phyloP scores from a whole-genome alignment of 805 yeast genomes.

The Wickerhamiella domercqiae region DNA sequence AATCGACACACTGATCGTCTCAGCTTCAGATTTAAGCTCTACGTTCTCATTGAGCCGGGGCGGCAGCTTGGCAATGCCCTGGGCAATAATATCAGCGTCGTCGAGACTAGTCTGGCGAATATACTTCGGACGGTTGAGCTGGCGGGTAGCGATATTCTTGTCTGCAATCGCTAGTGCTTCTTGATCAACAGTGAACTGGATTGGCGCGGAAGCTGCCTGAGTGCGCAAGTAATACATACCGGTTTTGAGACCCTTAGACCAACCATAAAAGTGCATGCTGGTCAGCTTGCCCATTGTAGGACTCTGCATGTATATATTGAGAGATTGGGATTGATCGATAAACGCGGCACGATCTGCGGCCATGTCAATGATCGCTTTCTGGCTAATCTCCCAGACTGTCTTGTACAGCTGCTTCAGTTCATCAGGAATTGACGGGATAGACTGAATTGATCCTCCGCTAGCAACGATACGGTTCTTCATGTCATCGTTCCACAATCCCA shows the following conservation, averaged over 20 bases:
- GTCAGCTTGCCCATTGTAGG: conserved; percentile 96
- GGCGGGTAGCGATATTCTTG: conserved; percentile 8
- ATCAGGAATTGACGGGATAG: conserved; percentile 55
- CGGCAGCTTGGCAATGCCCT: conserved; percentile 8
- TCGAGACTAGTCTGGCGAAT: conserved; percentile 9
- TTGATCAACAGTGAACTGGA: conserved; percentile 69
- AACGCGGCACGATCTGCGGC: conserved; percentile 65
- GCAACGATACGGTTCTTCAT: conserved; percentile 65
- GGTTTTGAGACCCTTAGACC: conserved; percentile 96
- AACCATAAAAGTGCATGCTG: conserved; percentile 96
- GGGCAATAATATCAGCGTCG: not conserved
- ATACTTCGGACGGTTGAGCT: conserved; percentile 17
- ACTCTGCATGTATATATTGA: conserved; percentile 73
- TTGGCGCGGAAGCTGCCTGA: conserved; percentile 94
- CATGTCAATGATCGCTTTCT: conserved; percentile 70
- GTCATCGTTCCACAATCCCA: conserved; percentile 69
- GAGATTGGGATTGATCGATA: conserved; percentile 77
- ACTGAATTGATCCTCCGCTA: conserved; percentile 75
- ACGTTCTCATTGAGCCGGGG: not conserved
- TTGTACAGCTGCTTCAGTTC: conserved; percentile 66
- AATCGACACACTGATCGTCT: not conserved
- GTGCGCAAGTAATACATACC: conserved; percentile 98
- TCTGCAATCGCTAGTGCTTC: conserved; percentile 22
- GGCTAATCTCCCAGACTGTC: conserved; percentile 95
- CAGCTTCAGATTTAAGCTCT: not conserved